A percentile compares a stretch with the other conserved stretches of the same genome.
Evolutionary conservation across 768 basidiomycete genomes (phyloP).

Genomic region (Phanerodontia chrysosporium): DNA sequence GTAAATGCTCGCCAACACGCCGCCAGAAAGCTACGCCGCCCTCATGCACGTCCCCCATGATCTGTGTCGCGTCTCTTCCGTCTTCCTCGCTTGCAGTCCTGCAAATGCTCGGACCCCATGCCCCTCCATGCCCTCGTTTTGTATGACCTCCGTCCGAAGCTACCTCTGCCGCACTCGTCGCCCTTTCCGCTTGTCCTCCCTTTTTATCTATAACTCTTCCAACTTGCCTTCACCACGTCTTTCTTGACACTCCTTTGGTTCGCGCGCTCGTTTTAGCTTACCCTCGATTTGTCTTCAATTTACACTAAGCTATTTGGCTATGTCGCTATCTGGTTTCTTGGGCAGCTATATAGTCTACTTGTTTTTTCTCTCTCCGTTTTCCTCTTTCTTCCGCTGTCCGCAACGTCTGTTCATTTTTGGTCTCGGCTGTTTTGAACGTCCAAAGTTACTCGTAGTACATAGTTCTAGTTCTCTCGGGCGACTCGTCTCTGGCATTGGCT

Average conservation of each 20-base stretch:
- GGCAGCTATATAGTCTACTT: not conserved
- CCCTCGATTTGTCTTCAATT: not conserved
- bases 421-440: not conserved
- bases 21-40: not conserved
- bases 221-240: not conserved
- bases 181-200: not conserved
- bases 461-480: not conserved
- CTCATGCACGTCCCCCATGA: not conserved
- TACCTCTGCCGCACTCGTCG: not conserved
- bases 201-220: not conserved
- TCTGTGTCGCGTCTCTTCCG: not conserved
- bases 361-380: not conserved
- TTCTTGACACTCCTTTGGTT: conserved; percentile 4
- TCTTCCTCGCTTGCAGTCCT: not conserved
- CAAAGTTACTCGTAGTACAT: not conserved
- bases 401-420: not conserved
- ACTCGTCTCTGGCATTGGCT: not conserved
- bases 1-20: not conserved
- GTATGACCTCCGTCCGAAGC: not conserved
- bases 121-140: conserved; percentile 8
- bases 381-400: not conserved
- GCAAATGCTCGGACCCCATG: not conserved
- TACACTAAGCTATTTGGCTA: not conserved
- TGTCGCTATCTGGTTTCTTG: not conserved
- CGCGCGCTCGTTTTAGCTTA: not conserved